phyloP scores from a whole-genome alignment of 805 yeast species.

The Starmerella vitae region DNA sequence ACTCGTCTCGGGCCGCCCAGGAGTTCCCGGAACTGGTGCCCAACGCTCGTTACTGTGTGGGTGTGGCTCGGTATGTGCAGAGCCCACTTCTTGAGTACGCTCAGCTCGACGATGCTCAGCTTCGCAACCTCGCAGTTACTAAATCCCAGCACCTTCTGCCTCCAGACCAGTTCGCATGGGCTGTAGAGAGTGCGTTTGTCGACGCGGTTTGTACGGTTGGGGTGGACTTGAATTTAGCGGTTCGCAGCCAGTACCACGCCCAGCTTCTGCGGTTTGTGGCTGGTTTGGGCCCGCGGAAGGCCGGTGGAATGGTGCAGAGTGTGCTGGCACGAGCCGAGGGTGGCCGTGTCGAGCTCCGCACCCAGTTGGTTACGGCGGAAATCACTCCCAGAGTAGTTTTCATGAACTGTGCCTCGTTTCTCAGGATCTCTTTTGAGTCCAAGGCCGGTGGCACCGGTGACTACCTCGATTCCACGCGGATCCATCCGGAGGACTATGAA shows the following conservation, averaged over 20 bases:
- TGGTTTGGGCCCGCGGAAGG: constrained; percentile 93
- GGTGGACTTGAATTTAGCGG: constrained; percentile 82
- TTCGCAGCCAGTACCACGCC: constrained; percentile 59
- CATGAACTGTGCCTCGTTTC: constrained; percentile 82
- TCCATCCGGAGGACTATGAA: constrained; percentile 96
- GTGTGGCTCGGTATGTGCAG: constrained; percentile 81
- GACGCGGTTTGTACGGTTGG: constrained; percentile 88
- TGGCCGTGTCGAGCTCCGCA: constrained; percentile 49
- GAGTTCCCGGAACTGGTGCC: constrained; percentile 81
- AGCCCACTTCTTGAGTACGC: constrained; percentile 87
- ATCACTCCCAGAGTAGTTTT: constrained; percentile 70
- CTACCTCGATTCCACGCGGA: constrained; percentile 82
- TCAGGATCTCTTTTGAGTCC: constrained; percentile 43
- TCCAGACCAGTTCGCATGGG: constrained; percentile 46
- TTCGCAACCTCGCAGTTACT: constrained; percentile 41
- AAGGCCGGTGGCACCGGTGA: constrained; percentile 39
- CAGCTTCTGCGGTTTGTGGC: constrained; percentile 62
- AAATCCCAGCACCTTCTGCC: constrained; percentile 62
- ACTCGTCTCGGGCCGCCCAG: constrained; percentile 54
- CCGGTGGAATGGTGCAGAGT: constrained; percentile 70
- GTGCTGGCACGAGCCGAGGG: constrained; percentile 47
- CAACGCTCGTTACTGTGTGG: constrained; percentile 70
- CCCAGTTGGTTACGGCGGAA: constrained; percentile 70
- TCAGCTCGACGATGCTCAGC: constrained; percentile 59
- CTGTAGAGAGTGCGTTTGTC: constrained; percentile 69